phyloP scores from a whole-genome alignment of 2,329 filamentous ascomycete genomes.

The Fusarium sp. region DNA sequence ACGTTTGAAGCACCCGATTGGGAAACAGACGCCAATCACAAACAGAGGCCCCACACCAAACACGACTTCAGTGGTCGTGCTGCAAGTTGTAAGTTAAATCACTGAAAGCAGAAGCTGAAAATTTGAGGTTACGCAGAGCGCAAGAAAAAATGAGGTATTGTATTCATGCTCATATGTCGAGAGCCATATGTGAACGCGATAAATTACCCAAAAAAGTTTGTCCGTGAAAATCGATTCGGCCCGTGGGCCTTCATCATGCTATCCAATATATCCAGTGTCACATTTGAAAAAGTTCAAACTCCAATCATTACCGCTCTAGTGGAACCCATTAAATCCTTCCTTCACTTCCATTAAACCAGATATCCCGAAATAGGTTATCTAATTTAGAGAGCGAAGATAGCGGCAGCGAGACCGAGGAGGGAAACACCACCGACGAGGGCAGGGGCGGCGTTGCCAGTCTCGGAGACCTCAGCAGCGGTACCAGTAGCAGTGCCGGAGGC shows the following conservation, averaged over 20 bases:
- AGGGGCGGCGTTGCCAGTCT: constrained; percentile 52
- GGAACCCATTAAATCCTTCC: constrained; percentile 43
- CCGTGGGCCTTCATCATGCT: constrained; percentile 37
- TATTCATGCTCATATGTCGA: constrained; percentile 45
- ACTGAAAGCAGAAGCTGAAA: background rate
- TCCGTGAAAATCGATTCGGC: constrained; percentile 44
- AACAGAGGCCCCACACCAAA: background rate
- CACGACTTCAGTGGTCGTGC: constrained; percentile 11
- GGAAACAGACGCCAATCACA: constrained; percentile 29
- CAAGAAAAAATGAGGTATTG: constrained; percentile 42
- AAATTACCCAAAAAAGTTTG: constrained; percentile 44
- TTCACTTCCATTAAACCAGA: constrained; percentile 16
- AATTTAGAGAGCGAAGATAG: constrained; percentile 64
- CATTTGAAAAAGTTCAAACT: constrained; percentile 36
- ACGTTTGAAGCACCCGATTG: constrained; percentile 23
- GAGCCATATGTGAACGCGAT: constrained; percentile 46
- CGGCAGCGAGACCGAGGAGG: constrained; percentile 62
- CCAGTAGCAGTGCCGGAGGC: constrained; percentile 40
- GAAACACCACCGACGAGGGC: constrained; percentile 58
- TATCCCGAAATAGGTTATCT: constrained; percentile 4
- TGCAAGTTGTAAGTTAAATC: background rate
- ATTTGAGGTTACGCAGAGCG: constrained; percentile 28
- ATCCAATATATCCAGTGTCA: constrained; percentile 29
- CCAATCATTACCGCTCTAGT: constrained; percentile 44
- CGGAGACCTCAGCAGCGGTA: constrained; percentile 43